These are phyloP conservation scores for Cercospora zeina DNA, from an alignment of 2,329 filamentous ascomycete genomes.

Conservation along the genomic window DNA sequence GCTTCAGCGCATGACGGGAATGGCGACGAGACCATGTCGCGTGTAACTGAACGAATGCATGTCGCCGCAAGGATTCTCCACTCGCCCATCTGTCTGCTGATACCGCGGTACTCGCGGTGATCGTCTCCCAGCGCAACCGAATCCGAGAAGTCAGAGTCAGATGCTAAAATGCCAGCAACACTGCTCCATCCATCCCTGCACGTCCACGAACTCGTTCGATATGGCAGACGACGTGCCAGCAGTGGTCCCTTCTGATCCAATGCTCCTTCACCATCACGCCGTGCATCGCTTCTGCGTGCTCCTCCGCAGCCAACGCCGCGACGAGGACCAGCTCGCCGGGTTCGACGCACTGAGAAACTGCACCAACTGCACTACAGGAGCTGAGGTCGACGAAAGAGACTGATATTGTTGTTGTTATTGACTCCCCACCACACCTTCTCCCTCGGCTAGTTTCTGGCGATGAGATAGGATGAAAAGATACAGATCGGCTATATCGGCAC, in stretches of 20 bases:
- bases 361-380: too few species aligned
- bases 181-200: neutral
- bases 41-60: conserved; percentile 7
- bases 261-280: neutral
- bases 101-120: neutral
- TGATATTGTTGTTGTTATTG: too few species aligned
- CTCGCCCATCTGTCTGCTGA: conserved; percentile 4
- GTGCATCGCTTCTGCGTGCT: neutral
- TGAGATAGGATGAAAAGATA: neutral
- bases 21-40: conserved; percentile 8
- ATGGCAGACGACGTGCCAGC: neutral
- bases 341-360: neutral
- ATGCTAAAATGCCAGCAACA: neutral
- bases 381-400: neutral
- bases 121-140: neutral
- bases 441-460: neutral
- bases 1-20: conserved; percentile 6
- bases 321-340: neutral
- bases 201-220: neutral
- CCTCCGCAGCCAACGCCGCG: neutral
- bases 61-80: conserved; percentile 8
- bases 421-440: neutral
- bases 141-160: neutral
- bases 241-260: neutral
- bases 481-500: conserved; percentile 16